These are phyloP conservation scores for Leishmania mexicana DNA, from an alignment of 208 protist species.

Conservation along the genomic window DNA sequence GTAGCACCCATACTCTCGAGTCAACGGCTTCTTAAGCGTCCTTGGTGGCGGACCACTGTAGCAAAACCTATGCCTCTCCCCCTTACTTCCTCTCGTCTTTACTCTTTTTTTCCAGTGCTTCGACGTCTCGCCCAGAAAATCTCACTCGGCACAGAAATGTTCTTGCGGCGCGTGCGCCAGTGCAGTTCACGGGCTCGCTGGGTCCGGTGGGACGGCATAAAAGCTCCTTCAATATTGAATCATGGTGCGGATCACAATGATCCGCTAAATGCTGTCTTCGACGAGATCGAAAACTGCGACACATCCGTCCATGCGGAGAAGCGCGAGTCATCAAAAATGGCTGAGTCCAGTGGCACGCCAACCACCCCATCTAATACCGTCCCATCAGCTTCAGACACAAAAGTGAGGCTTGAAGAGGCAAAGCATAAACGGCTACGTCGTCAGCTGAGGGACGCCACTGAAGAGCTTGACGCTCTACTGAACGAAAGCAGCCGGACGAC, in stretches of 20 bases:
- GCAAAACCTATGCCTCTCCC: not conserved
- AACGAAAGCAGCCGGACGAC: slow-evolving; percentile 24
- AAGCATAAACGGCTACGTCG: slow-evolving; percentile 25
- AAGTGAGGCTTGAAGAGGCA: slow-evolving; percentile 23
- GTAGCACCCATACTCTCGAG: not conserved
- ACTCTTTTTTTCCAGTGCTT: not conserved
- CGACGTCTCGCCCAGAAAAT: not conserved
- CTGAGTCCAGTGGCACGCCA: not conserved
- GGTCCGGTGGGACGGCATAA: not conserved
- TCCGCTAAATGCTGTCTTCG: slow-evolving; percentile 24
- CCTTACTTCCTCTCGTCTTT: not conserved
- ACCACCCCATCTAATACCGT: not conserved
- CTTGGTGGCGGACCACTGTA: not conserved
- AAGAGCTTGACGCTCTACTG: slow-evolving; percentile 42
- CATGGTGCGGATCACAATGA: not conserved
- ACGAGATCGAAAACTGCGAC: slow-evolving; percentile 33
- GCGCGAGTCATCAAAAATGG: not conserved
- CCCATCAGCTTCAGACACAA: slow-evolving; percentile 8
- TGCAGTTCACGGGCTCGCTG: not conserved
- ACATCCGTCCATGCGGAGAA: slow-evolving; percentile 18
- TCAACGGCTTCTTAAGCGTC: not conserved
- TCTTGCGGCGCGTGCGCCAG: not conserved
- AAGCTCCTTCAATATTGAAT: slow-evolving; percentile 1
- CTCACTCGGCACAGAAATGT: not conserved
- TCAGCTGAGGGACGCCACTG: slow-evolving; percentile 43